These are phyloP conservation scores for Dioszegia aurantiaca DNA, from an alignment of 768 basidiomycete genomes.

Conservation along the genomic window DNA sequence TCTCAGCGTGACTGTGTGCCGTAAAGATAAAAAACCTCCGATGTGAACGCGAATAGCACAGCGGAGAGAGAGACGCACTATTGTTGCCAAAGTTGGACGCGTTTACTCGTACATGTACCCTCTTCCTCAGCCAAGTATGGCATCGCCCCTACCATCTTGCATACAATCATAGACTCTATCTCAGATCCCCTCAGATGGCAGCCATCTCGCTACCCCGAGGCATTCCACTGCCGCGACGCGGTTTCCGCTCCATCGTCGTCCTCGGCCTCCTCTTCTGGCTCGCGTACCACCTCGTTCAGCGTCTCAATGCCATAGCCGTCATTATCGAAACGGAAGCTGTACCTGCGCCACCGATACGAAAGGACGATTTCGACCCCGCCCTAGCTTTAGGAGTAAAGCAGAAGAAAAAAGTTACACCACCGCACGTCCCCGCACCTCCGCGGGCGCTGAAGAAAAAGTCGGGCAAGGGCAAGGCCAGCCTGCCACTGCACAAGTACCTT, in stretches of 20 bases:
- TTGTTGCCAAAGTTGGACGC: too few species aligned
- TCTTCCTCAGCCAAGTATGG: too few species aligned
- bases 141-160: too few species aligned
- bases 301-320: conserved; percentile 3
- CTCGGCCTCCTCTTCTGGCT: conserved; percentile 18
- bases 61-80: too few species aligned
- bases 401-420: conserved; percentile 3
- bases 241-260: conserved; percentile 24
- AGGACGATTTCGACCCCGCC: background rate
- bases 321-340: background rate
- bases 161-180: too few species aligned
- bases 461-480: background rate
- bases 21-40: too few species aligned
- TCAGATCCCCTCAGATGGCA: too few species aligned
- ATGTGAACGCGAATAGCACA: too few species aligned
- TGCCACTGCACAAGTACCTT: conserved; percentile 28
- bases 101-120: too few species aligned
- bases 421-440: background rate
- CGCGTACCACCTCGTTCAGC: conserved; percentile 19
- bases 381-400: conserved; percentile 8
- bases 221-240: conserved; percentile 21
- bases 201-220: background rate
- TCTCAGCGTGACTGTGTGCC: too few species aligned
- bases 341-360: background rate
- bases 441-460: background rate